phyloP scores from a whole-genome alignment of 495 filamentous ascomycete species.

The Elaphomyces granulatus region DNA sequence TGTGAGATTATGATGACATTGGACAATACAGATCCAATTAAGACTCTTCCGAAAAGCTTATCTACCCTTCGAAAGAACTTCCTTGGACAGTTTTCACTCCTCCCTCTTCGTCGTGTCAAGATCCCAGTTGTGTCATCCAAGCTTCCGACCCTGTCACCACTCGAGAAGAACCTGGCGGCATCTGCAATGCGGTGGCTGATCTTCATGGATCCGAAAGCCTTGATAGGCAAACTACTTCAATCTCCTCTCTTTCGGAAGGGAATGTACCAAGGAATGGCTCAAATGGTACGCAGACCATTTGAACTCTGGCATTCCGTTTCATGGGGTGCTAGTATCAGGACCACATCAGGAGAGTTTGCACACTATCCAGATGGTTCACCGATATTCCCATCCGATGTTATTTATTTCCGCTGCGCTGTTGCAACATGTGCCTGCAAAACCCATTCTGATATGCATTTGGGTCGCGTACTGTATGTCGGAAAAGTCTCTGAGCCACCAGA shows the following conservation, averaged over 20 bases:
- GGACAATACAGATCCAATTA: not conserved
- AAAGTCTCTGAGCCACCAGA: not conserved
- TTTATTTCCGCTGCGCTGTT: not conserved
- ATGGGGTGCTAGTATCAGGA: not conserved
- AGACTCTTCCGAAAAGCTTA: not conserved
- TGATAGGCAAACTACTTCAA: not conserved
- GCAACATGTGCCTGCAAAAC: not conserved
- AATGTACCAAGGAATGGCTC: conserved; percentile 1
- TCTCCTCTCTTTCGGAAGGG: not conserved
- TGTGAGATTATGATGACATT: not conserved
- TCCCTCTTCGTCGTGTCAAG: not conserved
- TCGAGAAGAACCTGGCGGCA: not conserved
- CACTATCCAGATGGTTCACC: not conserved
- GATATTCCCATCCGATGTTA: conserved; percentile 1
- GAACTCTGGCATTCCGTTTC: not conserved
- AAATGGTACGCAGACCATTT: not conserved
- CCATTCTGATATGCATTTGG: not conserved
- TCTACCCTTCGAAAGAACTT: not conserved
- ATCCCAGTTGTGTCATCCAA: not conserved
- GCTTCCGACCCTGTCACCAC: not conserved
- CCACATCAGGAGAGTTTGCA: conserved; percentile 1
- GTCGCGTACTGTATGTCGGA: not conserved
- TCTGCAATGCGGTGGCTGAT: not conserved
- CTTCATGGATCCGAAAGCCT: not conserved
- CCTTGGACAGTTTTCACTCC: not conserved